These are phyloP conservation scores for Sphagnum magellanicum DNA, from an alignment of 228 moss, liverwort and hornwort species.

Conservation along the genomic window DNA sequence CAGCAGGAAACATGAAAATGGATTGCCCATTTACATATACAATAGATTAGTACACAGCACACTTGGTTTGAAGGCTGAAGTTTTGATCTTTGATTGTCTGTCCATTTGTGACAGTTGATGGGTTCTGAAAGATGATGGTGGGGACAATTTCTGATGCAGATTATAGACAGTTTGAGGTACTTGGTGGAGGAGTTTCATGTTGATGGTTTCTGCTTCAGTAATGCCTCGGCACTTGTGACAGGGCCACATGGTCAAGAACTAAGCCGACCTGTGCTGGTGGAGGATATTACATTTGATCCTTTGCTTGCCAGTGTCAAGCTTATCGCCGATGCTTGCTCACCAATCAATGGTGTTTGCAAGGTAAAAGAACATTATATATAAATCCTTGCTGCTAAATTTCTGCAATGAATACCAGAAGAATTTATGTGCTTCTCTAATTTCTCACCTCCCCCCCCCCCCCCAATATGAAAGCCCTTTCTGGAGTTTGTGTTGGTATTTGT, in stretches of 20 bases:
- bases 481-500: too few relatives aligned
- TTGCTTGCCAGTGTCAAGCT: conserved; percentile 73
- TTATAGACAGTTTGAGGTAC: conserved; percentile 73
- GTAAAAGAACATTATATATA: conserved; percentile 7
- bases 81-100: too few relatives aligned
- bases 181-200: conserved; percentile 81
- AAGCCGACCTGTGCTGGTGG: conserved; percentile 83
- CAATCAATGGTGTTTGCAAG: conserved; percentile 56
- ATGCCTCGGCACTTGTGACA: conserved; percentile 64
- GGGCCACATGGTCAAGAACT: conserved; percentile 86
- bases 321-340: conserved; percentile 67
- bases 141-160: conserved; percentile 22
- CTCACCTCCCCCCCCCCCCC: too few relatives aligned
- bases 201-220: conserved; percentile 83
- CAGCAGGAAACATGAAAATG: too few relatives aligned
- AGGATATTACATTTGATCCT: conserved; percentile 76
- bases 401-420: too few relatives aligned
- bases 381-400: background rate
- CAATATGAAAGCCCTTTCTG: too few relatives aligned
- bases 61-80: too few relatives aligned
- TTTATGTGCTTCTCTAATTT: too few relatives aligned
- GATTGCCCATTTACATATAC: too few relatives aligned
- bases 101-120: too few relatives aligned
- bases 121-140: too few relatives aligned
- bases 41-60: too few relatives aligned